Percentiles rank a stretch among this genome's conserved stretches.
Evolutionary conservation across 108 stramenopile genomes (phyloP).

Genomic region (Nitzschia inconspicua): DNA sequence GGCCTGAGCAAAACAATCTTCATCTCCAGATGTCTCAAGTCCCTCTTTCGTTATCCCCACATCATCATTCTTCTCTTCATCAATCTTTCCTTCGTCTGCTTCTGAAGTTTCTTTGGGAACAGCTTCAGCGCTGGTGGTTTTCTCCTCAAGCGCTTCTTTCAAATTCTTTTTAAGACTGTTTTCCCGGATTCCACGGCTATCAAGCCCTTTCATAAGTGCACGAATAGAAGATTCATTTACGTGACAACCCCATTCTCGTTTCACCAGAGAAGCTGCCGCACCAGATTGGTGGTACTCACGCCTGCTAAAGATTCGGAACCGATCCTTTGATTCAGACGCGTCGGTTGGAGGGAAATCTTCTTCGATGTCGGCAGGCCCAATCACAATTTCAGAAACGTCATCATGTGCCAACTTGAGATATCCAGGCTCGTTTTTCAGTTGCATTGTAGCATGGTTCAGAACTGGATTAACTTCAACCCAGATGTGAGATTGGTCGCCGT

Average conservation of each 20-base stretch:
- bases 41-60: slow-evolving; percentile 13
- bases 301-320: slow-evolving; percentile 53
- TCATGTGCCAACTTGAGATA: slow-evolving; percentile 40
- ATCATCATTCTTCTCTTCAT: slow-evolving; percentile 32
- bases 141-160: slow-evolving; percentile 71
- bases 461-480: slow-evolving; percentile 66
- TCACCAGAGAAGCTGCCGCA: slow-evolving; percentile 40
- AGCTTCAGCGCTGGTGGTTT: slow-evolving; percentile 23
- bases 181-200: slow-evolving; percentile 61
- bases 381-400: slow-evolving; percentile 17
- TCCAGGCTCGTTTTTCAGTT: slow-evolving; percentile 15
- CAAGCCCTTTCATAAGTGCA: slow-evolving; percentile 65
- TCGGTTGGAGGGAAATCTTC: slow-evolving; percentile 59
- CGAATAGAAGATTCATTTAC: slow-evolving; percentile 68
- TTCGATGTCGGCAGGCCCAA: slow-evolving; percentile 63
- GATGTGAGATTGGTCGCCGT: slow-evolving; percentile 65
- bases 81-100: slow-evolving; percentile 18
- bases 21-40: slow-evolving; percentile 29
- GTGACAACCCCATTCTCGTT: slow-evolving; percentile 73
- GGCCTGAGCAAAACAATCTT: slow-evolving; percentile 17
- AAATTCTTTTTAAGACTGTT: slow-evolving; percentile 59
- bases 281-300: slow-evolving; percentile 77
- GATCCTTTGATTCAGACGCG: slow-evolving; percentile 19
- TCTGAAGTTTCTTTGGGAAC: slow-evolving; percentile 12
- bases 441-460: slow-evolving; percentile 5